Percentiles rank a stretch among this genome's conserved stretches.
Conservation (phyloP, 2,329 filamentous ascomycete genomes). For the Xylaria sp. region DNA sequence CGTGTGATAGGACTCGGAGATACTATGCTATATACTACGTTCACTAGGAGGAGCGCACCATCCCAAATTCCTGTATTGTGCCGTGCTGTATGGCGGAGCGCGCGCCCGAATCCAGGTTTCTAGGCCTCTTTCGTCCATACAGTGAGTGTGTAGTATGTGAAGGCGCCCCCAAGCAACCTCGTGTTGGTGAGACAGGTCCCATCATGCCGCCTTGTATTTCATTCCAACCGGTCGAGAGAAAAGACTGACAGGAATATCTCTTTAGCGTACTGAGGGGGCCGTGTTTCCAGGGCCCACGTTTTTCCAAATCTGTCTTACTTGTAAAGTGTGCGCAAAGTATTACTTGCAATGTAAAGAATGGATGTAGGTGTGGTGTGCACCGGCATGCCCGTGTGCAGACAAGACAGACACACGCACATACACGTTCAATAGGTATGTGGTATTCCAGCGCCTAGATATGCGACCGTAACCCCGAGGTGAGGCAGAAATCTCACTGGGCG, state of each 20-base stretch:
- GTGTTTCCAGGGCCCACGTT: neutral
- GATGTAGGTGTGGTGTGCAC: neutral
- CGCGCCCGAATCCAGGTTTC: conserved; percentile 26
- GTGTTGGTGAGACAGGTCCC: conserved; percentile 17
- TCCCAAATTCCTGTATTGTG: neutral
- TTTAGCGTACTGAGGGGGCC: neutral
- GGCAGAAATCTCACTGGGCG: neutral
- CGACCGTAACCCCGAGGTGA: conserved; percentile 3
- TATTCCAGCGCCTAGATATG: conserved; percentile 14
- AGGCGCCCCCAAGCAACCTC: conserved; percentile 5
- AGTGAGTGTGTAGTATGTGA: neutral
- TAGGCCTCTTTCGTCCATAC: neutral
- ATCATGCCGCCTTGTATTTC: neutral
- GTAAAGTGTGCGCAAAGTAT: neutral
- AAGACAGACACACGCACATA: neutral
- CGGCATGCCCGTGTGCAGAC: conserved; percentile 1
- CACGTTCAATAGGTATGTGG: conserved; percentile 4
- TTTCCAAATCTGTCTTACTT: neutral
- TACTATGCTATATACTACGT: neutral
- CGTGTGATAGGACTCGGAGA: conserved; percentile 1
- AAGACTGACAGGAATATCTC: too few species aligned
- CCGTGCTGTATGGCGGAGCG: conserved; percentile 30
- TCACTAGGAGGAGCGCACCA: conserved; percentile 4
- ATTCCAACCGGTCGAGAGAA: neutral
- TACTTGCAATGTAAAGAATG: neutral